Base-by-base conservation (phyloP, 2,329 filamentous ascomycete species). In the Alternaria triticina region DNA sequence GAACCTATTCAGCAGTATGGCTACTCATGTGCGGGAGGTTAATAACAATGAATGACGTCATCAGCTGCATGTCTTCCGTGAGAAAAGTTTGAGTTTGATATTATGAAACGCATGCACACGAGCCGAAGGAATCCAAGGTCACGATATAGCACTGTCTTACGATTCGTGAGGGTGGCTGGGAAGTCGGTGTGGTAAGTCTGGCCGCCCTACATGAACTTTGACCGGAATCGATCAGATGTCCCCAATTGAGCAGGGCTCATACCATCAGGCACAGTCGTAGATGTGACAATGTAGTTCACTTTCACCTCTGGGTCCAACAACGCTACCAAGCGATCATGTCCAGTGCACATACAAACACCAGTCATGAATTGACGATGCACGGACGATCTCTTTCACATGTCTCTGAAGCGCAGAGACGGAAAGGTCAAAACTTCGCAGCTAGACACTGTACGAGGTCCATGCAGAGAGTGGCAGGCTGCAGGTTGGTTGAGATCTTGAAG, bases 1-100 rank as follows among this genome's bases (percentile, higher is more conserved):
- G n/a, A 40, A 3, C 15, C n/a, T 1, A n/a, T n/a, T 0, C 7
- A 36, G 1, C 1, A 0, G 30, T 33, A 8, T 40, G 15, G n/a
- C 36, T 40, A 40, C 36, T 40, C 36, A 40, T 40, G 36, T 40
- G 3, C 36, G n/a, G 36, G n/a, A 40, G 36, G 36, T 40, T 9
- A 40, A 25, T 4, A 20, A 30, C n/a, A 33, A 4, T 11, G 8
- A 10, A 17, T 52, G 49, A 36, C 30, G 49, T 40, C 49, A 52
- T 33, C 13, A 4, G 3, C 11, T 22, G 22, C 49, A 22, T 6
- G 20, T 17, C 5, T 40, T 40, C 36, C 3, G 15, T 17, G 36
- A 3, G 36, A 40, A 40, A 40, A 40, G n/a, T 8, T 40, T 3
- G 0, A 40, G 36, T 40, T 40, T 40, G 11, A 17, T 40, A 40